These are phyloP conservation scores for Spongospora subterranea DNA, from an alignment of 208 protist genomes.

Conservation along the genomic window DNA sequence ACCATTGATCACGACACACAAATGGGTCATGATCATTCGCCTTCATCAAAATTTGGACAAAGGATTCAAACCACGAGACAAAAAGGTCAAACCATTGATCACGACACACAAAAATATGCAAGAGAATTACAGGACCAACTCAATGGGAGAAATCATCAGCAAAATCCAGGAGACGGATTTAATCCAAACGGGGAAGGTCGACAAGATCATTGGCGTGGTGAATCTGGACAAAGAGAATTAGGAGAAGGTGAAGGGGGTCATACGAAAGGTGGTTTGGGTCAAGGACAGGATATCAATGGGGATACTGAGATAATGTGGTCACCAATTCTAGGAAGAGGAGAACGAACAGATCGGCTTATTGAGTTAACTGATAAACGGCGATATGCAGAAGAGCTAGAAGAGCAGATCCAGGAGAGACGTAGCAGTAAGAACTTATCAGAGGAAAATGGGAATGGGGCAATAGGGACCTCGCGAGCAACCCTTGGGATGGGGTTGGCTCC, in stretches of 20 bases:
- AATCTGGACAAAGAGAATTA: no score
- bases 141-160: no score
- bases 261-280: not conserved
- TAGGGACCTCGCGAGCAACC: not conserved
- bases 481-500: not conserved
- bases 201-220: no score
- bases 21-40: not conserved
- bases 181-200: no score
- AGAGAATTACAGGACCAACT: not conserved
- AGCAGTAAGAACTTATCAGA: not conserved
- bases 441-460: not conserved
- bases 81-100: not conserved
- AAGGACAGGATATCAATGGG: not conserved
- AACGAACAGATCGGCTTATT: not conserved
- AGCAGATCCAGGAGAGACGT: not conserved
- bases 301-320: no score
- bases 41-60: not conserved
- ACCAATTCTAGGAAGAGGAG: not conserved
- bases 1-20: not conserved
- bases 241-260: not conserved
- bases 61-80: no score
- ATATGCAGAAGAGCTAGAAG: not conserved
- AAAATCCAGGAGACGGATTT: not conserved
- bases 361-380: not conserved
- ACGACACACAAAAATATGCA: not conserved